Percentiles rank a stretch among this genome's conserved stretches.
Conservation (phyloP, 1,284 basidiomycete genomes). For the Ceratobasidium sp. region DNA sequence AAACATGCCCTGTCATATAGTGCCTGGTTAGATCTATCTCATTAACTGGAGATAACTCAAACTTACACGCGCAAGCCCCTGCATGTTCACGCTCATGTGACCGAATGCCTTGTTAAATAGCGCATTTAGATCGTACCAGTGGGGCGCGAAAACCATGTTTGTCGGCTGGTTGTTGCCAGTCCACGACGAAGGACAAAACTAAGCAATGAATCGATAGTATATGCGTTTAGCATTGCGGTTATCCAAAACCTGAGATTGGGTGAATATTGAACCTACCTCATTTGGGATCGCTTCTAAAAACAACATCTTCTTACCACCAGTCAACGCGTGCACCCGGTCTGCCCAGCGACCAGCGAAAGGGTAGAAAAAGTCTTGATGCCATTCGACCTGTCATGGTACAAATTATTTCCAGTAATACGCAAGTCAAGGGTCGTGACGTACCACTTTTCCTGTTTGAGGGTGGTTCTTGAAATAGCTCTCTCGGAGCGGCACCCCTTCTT, state of each 20-base stretch:
- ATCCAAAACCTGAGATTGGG: not conserved
- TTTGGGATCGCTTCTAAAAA: conserved; percentile 91
- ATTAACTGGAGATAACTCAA: too few species aligned
- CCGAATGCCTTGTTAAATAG: conserved; percentile 85
- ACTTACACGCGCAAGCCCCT: conserved; percentile 86
- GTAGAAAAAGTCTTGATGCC: conserved; percentile 88
- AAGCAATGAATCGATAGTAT: not conserved
- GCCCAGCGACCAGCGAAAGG: conserved; percentile 87
- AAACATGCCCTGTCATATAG: conserved; percentile 81
- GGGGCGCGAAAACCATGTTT: conserved; percentile 90
- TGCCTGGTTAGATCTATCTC: too few species aligned
- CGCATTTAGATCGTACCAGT: conserved; percentile 97
- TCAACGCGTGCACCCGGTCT: conserved; percentile 69
- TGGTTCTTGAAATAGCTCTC: conserved; percentile 89
- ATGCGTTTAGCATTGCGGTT: not conserved
- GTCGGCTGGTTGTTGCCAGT: conserved; percentile 70
- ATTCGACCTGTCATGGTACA: conserved; percentile 85
- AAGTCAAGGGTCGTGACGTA: too few species aligned
- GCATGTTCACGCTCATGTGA: conserved; percentile 89
- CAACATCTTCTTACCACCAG: conserved; percentile 72
- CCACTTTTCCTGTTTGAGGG: conserved; percentile 71
- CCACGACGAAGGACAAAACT: conserved; percentile 86
- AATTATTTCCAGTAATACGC: too few species aligned
- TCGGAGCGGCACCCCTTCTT: conserved; percentile 80
- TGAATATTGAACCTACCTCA: conserved; percentile 68